Conservation (phyloP, 1,284 basidiomycete species). For the Agroathelia rolfsii region DNA sequence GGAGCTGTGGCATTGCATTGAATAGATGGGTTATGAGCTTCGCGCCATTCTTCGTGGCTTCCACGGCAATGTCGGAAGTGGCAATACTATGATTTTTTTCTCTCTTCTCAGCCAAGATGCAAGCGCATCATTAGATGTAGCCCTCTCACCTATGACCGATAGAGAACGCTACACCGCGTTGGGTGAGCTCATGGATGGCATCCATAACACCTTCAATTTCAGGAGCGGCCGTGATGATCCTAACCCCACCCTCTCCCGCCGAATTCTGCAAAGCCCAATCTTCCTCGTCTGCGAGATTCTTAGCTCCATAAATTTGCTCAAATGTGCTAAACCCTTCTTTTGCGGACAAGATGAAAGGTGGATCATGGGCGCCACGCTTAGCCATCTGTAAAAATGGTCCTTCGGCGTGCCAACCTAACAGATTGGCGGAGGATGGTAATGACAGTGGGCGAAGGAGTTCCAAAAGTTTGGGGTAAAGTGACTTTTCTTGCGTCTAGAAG, state of each 20-base stretch:
- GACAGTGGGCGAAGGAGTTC: slow-evolving; percentile 54
- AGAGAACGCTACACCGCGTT: slow-evolving; percentile 67
- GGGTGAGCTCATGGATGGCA: slow-evolving; percentile 48
- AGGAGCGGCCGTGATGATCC: slow-evolving; percentile 81
- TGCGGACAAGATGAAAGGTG: slow-evolving; percentile 58
- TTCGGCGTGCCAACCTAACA: slow-evolving; percentile 84
- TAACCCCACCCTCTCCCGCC: slow-evolving; percentile 46
- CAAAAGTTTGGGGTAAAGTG: slow-evolving; percentile 60
- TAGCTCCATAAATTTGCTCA: slow-evolving; percentile 63
- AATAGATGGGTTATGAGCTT: slow-evolving; percentile 85
- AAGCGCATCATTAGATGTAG: not conserved
- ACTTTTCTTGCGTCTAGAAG: slow-evolving; percentile 63
- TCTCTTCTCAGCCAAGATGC: not conserved
- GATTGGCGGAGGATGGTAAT: slow-evolving; percentile 49
- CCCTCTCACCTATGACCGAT: slow-evolving; percentile 73
- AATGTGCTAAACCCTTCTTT: slow-evolving; percentile 51
- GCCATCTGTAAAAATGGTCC: slow-evolving; percentile 77
- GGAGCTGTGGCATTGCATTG: slow-evolving; percentile 86
- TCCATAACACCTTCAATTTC: slow-evolving; percentile 77
- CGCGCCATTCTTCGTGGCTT: slow-evolving; percentile 61
- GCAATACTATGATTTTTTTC: slow-evolving; percentile 43
- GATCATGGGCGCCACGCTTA: slow-evolving; percentile 76
- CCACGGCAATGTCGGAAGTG: slow-evolving; percentile 55
- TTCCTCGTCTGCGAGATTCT: slow-evolving; percentile 50
- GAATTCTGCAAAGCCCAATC: slow-evolving; percentile 51